A percentile compares a stretch with the other conserved stretches of the same genome.
Conservation (phyloP, 148 eudicot genomes). For the Rheum nobile region DNA sequence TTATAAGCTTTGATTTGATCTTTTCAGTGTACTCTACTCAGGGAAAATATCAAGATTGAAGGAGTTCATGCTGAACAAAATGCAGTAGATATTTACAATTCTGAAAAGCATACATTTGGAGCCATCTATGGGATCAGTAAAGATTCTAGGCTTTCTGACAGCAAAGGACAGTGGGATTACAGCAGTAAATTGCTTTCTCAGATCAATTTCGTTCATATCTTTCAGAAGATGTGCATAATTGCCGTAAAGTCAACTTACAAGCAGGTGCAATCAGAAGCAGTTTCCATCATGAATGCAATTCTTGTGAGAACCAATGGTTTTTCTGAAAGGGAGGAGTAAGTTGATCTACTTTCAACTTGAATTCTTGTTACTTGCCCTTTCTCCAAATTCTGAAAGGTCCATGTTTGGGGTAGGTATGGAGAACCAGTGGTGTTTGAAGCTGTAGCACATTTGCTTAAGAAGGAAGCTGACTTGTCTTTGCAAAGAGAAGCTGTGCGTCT, state of each 20-base stretch:
- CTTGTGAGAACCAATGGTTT: conserved; percentile 51
- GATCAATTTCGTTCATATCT: conserved; percentile 32
- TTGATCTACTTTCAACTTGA: conserved; percentile 6
- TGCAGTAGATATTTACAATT: conserved; percentile 13
- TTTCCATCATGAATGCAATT: conserved; percentile 52
- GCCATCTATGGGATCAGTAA: conserved; percentile 10
- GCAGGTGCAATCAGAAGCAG: conserved; percentile 37
- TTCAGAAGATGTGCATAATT: conserved; percentile 33
- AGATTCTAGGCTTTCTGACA: conserved; percentile 6
- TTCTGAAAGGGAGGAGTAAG: conserved; percentile 66
- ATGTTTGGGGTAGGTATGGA: conserved; percentile 45
- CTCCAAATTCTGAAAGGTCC: neutral
- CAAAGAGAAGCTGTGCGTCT: conserved; percentile 65
- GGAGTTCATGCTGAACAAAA: conserved; percentile 23
- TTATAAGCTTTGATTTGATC: conserved; percentile 74
- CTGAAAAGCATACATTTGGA: conserved; percentile 12
- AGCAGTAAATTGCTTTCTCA: conserved; percentile 12
- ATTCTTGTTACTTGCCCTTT: neutral
- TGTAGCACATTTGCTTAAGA: conserved; percentile 46
- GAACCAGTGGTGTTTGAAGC: conserved; percentile 34
- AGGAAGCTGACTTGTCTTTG: conserved; percentile 52
- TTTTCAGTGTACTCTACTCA: conserved; percentile 80
- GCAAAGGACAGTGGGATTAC: neutral
- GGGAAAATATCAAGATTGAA: conserved; percentile 67
- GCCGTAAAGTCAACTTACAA: conserved; percentile 20